A percentile compares a stretch with the other conserved stretches of the same genome.
Evolutionary conservation across 1,284 basidiomycete genomes (phyloP).

Genomic region (Stereum hirsutum): DNA sequence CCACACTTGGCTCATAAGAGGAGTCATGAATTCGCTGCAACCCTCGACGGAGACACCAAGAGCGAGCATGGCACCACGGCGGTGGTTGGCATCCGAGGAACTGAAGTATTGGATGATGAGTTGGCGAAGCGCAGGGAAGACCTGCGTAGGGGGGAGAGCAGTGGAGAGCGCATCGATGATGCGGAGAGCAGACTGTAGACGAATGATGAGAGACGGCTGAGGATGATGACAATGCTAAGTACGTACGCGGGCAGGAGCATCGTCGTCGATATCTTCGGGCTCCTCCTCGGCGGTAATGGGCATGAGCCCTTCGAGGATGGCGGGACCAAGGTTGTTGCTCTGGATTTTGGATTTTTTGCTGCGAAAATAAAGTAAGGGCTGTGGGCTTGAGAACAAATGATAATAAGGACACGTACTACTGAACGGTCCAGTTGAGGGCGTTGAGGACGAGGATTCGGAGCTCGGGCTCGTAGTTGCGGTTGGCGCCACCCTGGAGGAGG

Average conservation of each 20-base stretch:
- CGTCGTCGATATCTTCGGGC: conserved; percentile 84
- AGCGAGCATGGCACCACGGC: conserved; percentile 93
- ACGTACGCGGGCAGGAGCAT: conserved; percentile 82
- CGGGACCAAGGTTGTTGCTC: conserved; percentile 75
- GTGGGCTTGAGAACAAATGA: background rate
- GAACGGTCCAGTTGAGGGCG: conserved; percentile 92
- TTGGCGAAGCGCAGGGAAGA: conserved; percentile 87
- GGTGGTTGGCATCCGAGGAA: conserved; percentile 67
- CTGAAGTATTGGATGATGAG: conserved; percentile 81
- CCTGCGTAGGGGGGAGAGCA: conserved; percentile 89
- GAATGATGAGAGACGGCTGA: conserved; percentile 3
- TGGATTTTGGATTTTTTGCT: conserved; percentile 98
- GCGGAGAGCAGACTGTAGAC: conserved; percentile 76
- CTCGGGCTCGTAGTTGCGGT: conserved; percentile 71
- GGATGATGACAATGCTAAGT: background rate
- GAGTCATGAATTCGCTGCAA: conserved; percentile 96
- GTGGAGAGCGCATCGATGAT: conserved; percentile 94
- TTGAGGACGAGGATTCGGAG: conserved; percentile 91
- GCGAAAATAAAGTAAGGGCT: conserved; percentile 7
- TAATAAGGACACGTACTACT: conserved; percentile 50
- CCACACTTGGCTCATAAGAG: conserved; percentile 90
- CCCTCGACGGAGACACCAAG: conserved; percentile 97
- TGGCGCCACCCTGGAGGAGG: conserved; percentile 80
- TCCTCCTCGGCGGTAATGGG: conserved; percentile 90
- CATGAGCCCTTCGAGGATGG: conserved; percentile 88